Percentiles rank a stretch among this genome's conserved stretches.
phyloP scores from a whole-genome alignment of 2,329 filamentous ascomycete genomes.

The Aspergillus flavus region DNA sequence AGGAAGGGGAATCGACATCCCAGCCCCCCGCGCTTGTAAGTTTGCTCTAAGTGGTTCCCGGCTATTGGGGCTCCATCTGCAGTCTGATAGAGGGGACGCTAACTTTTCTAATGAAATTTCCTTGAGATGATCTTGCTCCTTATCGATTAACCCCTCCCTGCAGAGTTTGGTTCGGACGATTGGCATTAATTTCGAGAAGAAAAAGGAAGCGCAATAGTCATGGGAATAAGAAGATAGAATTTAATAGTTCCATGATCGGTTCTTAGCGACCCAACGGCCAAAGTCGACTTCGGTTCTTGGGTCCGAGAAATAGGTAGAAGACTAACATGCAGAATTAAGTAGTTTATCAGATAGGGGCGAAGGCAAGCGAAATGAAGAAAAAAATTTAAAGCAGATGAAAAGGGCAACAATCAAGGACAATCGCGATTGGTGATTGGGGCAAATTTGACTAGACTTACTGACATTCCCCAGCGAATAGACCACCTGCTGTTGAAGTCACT shows the following conservation, averaged over 20 bases:
- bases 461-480: conserved; percentile 6
- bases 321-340: background rate
- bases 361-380: background rate
- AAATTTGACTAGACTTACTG: background rate
- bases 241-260: background rate
- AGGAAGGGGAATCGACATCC: background rate
- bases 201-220: background rate
- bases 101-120: conserved; percentile 2
- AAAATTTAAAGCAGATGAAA: background rate
- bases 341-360: background rate
- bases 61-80: conserved; percentile 11
- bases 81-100: conserved; percentile 4
- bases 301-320: conserved; percentile 1
- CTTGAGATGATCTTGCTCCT: conserved; percentile 7
- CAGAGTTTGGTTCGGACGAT: conserved; percentile 8
- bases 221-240: conserved; percentile 3
- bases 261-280: conserved; percentile 12
- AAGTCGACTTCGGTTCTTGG: background rate
- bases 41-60: conserved; percentile 14
- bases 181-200: conserved; percentile 6
- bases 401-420: conserved; percentile 1
- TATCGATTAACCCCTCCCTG: conserved; percentile 12
- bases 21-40: conserved; percentile 7
- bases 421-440: conserved; percentile 8
- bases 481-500: conserved; percentile 9